phyloP scores from a whole-genome alignment of 116 monocot species.

The Posidonia oceanica region DNA sequence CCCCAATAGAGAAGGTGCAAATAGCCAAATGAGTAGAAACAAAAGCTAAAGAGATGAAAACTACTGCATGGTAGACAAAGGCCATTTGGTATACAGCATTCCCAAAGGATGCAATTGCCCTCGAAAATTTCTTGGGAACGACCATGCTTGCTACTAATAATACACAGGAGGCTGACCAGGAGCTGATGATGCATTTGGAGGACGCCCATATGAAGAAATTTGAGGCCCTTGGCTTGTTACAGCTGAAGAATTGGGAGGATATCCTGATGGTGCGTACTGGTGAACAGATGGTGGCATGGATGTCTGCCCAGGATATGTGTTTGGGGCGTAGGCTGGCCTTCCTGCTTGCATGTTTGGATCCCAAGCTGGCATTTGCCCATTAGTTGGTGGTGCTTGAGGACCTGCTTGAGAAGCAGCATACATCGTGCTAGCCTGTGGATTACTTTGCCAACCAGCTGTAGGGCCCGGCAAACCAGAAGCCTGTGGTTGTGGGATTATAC shows the following conservation, averaged over 20 bases:
- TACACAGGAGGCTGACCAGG: conserved; percentile 20
- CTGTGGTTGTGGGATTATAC: conserved; percentile 41
- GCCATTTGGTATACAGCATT: not conserved
- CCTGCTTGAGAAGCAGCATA: conserved; percentile 3
- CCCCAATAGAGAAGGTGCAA: too few relatives aligned
- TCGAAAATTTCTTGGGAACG: not conserved
- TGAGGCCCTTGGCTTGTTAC: conserved; percentile 1
- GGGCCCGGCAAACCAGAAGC: conserved; percentile 16
- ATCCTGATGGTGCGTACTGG: conserved; percentile 7
- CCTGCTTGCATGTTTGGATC: conserved; percentile 31
- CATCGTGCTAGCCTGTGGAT: conserved; percentile 14
- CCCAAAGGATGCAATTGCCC: not conserved
- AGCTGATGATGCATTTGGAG: not conserved
- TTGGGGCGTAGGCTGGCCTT: conserved; percentile 15
- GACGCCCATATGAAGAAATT: conserved; percentile 11
- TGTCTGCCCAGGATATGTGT: conserved; percentile 24
- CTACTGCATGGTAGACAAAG: not conserved
- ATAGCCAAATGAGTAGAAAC: not conserved
- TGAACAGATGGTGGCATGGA: conserved; percentile 15
- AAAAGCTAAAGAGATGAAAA: not conserved
- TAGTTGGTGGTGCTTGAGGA: not conserved
- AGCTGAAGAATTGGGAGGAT: conserved; percentile 3
- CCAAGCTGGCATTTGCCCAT: conserved; percentile 44
- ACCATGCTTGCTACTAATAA: not conserved
- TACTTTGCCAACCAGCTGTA: conserved; percentile 32